Evolutionary conservation across 192 early-diverging fungal genomes (phyloP), one percentile per base, ranked within the genome.

Genomic region (Tieghemiomyces parasiticus): DNA sequence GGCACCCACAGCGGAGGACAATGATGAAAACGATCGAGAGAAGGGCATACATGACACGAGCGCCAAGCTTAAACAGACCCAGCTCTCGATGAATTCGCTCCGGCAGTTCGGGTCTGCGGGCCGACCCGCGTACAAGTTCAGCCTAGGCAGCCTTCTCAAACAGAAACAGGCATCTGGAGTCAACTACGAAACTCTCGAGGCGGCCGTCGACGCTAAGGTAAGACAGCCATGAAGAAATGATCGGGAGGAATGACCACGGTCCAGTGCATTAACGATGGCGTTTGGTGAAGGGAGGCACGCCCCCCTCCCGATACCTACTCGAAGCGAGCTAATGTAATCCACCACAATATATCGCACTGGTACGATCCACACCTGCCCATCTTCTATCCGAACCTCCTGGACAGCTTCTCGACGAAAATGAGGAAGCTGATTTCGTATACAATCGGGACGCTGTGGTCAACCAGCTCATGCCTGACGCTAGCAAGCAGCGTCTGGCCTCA

Each of bases 341-440:
- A n/a, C n/a, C n/a, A n/a, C n/a, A n/a, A n/a, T 42, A 16, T 42
- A 10, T 16, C 38, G 38, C 16, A 42, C 38, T 16, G 16, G 6
- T 10, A 6, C 38, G 38, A 42, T 42, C 38, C 6, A 42, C 38
- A 10, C 16, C 8, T 42, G 6, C 38, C 38, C 38, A 16, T 42
- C 38, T 42, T 42, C 6, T 42, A 42, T 16, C 38, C 6, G 6
- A 16, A 10, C 6, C 16, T 16, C 16, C 38, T 16, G 16, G 16
- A 42, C 38, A 38, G 33, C 26, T 58, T 6, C 33, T 58, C n/a
- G 55, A 58, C 55, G 55, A 58, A 6, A 34, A 31, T 20, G 22
- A 58, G 32, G 55, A 58, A 20, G 55, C 22, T 32, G 55, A 58
- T 12, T 58, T 58, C 26, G 35, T 58, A 8, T 58, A 58, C 32